Conservation (phyloP, 2,329 filamentous ascomycete species). For the Aureobasidium uvarum region DNA sequence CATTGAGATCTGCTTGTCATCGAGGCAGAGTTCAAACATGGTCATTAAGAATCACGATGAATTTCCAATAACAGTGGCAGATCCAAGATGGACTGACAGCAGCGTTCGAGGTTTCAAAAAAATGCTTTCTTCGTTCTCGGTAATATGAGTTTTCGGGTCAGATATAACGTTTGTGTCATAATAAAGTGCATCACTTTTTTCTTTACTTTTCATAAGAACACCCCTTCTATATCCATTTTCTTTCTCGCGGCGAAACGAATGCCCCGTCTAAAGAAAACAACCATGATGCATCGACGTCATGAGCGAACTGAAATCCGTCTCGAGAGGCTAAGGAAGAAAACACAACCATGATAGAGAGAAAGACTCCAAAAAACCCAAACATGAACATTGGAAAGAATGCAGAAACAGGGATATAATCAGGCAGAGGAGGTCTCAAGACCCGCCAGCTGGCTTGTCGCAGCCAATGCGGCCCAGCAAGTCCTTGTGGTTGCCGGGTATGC, state of each 20-base stretch:
- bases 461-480: constrained; percentile 78
- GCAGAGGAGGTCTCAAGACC: background rate
- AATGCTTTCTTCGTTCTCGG: background rate
- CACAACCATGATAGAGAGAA: background rate
- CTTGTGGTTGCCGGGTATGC: constrained; percentile 71
- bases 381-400: background rate
- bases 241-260: background rate
- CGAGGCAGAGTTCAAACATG: no score
- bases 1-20: no score
- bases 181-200: background rate
- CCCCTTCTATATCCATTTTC: background rate
- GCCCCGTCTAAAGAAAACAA: background rate
- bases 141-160: background rate
- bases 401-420: background rate
- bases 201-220: background rate
- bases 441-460: constrained; percentile 64
- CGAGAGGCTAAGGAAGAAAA: background rate
- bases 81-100: no score
- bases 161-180: background rate
- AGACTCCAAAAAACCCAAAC: background rate
- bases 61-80: no score
- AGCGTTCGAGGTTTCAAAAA: background rate
- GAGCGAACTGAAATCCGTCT: background rate
- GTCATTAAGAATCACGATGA: no score
- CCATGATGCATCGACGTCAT: constrained; percentile 6